Conservation (phyloP, 2,329 filamentous ascomycete genomes). For the Phialocephala sp. region DNA sequence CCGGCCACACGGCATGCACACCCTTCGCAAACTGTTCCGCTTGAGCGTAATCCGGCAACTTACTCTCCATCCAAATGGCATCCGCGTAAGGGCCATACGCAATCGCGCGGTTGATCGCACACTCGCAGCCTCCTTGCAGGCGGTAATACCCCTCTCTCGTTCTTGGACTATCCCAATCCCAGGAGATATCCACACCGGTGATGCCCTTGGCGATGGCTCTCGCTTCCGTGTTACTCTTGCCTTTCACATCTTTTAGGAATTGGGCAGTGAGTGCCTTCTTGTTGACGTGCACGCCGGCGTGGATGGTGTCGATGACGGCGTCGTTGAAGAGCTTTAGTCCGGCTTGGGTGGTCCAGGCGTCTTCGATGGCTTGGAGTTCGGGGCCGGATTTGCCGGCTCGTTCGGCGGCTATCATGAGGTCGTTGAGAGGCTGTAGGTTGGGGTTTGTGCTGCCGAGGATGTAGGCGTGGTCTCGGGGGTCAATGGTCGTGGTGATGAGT, state of each 20-base stretch:
- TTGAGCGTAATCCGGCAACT: conserved; percentile 89
- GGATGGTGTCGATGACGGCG: conserved; percentile 83
- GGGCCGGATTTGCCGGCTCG: conserved; percentile 78
- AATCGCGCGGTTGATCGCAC: conserved; percentile 86
- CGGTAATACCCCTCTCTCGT: conserved; percentile 96
- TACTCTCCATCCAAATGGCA: conserved; percentile 99
- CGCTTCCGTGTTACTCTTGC: conserved; percentile 85
- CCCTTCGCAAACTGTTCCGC: conserved; percentile 92
- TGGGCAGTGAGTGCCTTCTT: conserved; percentile 70
- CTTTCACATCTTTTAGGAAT: conserved; percentile 72
- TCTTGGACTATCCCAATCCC: conserved; percentile 93
- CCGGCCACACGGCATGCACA: conserved; percentile 91
- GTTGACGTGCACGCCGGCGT: conserved; percentile 67
- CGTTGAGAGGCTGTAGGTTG: conserved; percentile 79
- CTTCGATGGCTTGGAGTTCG: conserved; percentile 89
- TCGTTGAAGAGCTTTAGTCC: conserved; percentile 89
- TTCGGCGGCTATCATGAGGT: conserved; percentile 90
- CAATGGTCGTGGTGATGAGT: conserved; percentile 94
- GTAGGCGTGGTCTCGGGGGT: conserved; percentile 93
- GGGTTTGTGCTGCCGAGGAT: conserved; percentile 90
- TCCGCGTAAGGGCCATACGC: conserved; percentile 94
- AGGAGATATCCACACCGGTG: conserved; percentile 82
- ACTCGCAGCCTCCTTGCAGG: conserved; percentile 88
- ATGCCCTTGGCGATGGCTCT: conserved; percentile 78
- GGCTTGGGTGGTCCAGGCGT: conserved; percentile 81